Conservation (phyloP, 768 basidiomycete genomes). For the Termitomyces sp. region DNA sequence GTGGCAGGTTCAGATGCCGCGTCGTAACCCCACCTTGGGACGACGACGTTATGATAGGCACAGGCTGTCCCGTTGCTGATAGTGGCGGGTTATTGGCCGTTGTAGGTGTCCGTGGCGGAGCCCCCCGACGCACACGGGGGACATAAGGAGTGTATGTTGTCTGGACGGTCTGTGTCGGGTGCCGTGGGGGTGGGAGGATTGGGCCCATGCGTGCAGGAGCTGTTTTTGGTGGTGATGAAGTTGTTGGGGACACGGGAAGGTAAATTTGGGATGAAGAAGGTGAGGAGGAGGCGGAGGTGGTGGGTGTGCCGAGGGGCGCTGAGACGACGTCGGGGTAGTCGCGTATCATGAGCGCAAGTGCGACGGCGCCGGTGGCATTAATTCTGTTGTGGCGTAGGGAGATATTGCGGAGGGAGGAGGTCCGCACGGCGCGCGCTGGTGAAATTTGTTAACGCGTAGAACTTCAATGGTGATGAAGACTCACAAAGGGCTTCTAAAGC, state of each 20-base stretch:
- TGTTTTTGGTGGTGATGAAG: conserved; percentile 20
- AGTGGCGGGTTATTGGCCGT: conserved; percentile 32
- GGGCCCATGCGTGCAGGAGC: conserved; percentile 24
- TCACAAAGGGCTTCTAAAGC: conserved; percentile 77
- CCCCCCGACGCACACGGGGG: conserved; percentile 37
- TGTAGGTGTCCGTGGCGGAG: conserved; percentile 31
- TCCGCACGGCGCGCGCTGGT: conserved; percentile 76
- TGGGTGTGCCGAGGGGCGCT: conserved; percentile 17
- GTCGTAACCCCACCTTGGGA: conserved; percentile 48
- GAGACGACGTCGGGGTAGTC: conserved; percentile 86
- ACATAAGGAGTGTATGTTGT: conserved; percentile 82
- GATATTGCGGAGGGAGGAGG: conserved; percentile 80
- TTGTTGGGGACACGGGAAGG: conserved; percentile 21
- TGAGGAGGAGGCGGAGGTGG: conserved; percentile 27
- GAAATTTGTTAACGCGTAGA: conserved; percentile 1
- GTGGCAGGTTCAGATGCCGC: conserved; percentile 28
- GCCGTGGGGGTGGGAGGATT: conserved; percentile 32
- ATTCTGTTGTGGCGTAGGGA: conserved; percentile 89
- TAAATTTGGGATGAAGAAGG: conserved; percentile 28
- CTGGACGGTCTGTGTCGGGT: conserved; percentile 45
- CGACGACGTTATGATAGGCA: conserved; percentile 69
- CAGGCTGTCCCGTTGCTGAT: conserved; percentile 34
- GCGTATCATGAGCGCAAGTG: conserved; percentile 91
- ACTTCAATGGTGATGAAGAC: conserved; percentile 18
- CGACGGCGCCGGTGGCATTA: conserved; percentile 77